Conservation (phyloP, 345 rosid genomes). For the Lepidium sativum region DNA sequence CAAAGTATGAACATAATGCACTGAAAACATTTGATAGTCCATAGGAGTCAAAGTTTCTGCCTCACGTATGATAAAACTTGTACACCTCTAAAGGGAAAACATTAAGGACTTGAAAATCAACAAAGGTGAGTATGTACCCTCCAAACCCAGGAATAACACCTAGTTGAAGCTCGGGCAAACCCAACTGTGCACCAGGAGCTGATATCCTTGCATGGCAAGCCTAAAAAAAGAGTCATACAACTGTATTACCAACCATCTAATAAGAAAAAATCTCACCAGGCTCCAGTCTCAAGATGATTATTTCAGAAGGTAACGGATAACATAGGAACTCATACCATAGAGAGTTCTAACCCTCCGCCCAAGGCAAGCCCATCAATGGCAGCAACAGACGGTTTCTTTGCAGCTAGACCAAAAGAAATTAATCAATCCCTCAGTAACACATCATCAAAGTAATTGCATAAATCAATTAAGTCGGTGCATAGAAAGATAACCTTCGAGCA, state of each 20-base stretch:
- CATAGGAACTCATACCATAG: slow-evolving; percentile 55
- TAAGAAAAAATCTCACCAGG: background rate
- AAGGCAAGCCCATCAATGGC: slow-evolving; percentile 97
- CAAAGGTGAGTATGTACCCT: slow-evolving; percentile 46
- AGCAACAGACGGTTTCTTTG: slow-evolving; percentile 91
- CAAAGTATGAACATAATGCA: background rate
- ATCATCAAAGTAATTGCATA: background rate
- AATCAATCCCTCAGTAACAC: background rate
- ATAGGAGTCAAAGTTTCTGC: background rate
- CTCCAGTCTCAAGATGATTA: slow-evolving; percentile 6
- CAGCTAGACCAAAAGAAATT: slow-evolving; percentile 44
- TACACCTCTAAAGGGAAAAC: background rate
- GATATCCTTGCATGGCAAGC: slow-evolving; percentile 90
- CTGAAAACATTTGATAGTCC: background rate
- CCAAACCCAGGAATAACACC: slow-evolving; percentile 98
- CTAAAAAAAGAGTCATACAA: slow-evolving; percentile 30
- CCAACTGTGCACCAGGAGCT: slow-evolving; percentile 65
- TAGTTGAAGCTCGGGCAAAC: slow-evolving; percentile 89
- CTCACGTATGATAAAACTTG: background rate
- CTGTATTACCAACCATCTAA: background rate
- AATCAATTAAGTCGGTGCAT: background rate
- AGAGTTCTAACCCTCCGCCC: slow-evolving; percentile 96
- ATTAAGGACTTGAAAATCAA: background rate
- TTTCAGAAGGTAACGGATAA: background rate
- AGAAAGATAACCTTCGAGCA: slow-evolving; percentile 59